Conservation (phyloP, 371 early-diverging fungal species). For the Mortierella sp. region DNA sequence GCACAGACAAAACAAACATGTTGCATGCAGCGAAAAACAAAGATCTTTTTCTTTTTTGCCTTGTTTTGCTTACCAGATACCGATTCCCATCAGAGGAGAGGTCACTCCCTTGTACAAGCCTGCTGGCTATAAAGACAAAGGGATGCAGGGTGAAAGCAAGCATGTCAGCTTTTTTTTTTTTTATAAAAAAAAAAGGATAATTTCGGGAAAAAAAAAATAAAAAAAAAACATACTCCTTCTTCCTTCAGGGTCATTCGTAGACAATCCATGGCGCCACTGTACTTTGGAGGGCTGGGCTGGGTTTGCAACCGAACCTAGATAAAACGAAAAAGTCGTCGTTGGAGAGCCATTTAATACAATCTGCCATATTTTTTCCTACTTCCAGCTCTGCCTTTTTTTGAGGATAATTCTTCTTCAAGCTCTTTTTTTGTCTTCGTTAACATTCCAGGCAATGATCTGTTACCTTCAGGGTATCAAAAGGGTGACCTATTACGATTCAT, state of each 20-base stretch:
- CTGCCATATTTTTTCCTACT: too few species aligned
- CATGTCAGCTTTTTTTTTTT: too few species aligned
- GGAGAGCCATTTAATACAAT: background rate
- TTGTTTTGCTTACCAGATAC: slow-evolving; percentile 84
- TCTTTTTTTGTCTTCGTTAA: too few species aligned
- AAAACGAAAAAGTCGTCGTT: background rate
- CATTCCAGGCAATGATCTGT: background rate
- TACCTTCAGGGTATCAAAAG: slow-evolving; percentile 83
- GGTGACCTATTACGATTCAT: slow-evolving; percentile 63
- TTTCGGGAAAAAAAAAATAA: background rate
- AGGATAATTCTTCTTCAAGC: too few species aligned
- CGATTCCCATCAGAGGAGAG: slow-evolving; percentile 89
- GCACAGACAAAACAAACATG: background rate
- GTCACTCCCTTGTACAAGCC: slow-evolving; percentile 88
- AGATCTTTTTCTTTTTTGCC: too few species aligned
- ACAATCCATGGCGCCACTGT: slow-evolving; percentile 80
- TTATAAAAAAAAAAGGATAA: too few species aligned
- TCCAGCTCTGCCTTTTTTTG: too few species aligned
- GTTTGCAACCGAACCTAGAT: slow-evolving; percentile 84
- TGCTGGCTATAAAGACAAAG: slow-evolving; percentile 56
- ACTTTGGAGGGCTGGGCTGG: slow-evolving; percentile 75
- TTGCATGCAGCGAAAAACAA: too few species aligned
- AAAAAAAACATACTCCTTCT: slow-evolving; percentile 74
- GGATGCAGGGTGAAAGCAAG: too few species aligned
- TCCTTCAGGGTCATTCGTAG: slow-evolving; percentile 71